Evolutionary conservation across 2,329 filamentous ascomycete species (phyloP), one percentile per base, ranked within the genome.

Genomic region (Sclerotinia subarctica): DNA sequence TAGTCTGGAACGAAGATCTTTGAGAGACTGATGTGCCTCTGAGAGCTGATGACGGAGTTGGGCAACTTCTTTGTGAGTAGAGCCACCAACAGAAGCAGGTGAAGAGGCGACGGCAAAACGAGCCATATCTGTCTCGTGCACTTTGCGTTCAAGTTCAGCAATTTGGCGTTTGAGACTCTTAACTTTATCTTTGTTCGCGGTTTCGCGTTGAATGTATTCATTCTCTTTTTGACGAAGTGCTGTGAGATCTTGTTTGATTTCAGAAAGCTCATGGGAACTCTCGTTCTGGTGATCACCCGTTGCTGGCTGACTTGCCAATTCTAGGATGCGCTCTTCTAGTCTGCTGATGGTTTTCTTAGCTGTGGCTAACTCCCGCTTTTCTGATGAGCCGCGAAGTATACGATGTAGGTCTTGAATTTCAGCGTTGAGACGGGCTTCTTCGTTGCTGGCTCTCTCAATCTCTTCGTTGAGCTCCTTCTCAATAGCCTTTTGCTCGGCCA

Each of bases 381-480:
- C 72, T 69, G 79, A 70, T 42, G 75, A 76, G 35, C 73, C 74
- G 63, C 74, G 72, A 10, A 76, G 66, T 38, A 74, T 74, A 78
- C 80, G 53, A 77, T 86, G 84, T 4, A 88, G 78, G 66, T 85
- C 80, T 35, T 81, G 78, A 59, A 88, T 81, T 70, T 88, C 84
- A 46, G 84, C 80, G 32, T 81, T 82, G 11, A 88, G 82, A 17
- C 87, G 86, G 69, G 86, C 84, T 72, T 92, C 89, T 75, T 91
- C 89, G n/a, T 82, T 80, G 3, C 84, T 84, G 4, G 88, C 88
- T 76, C 87, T 85, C 71, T 88, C 86, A 65, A 90, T 85, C 75
- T 92, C 89, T 17, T 84, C 81, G 66, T 90, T 85, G 2, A 92
- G 82, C 42, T 89, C 85, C 71, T 82, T 82, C 75, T 92, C 89